Conservation (phyloP, 345 rosid genomes). For the Hibiscus syriacus region DNA sequence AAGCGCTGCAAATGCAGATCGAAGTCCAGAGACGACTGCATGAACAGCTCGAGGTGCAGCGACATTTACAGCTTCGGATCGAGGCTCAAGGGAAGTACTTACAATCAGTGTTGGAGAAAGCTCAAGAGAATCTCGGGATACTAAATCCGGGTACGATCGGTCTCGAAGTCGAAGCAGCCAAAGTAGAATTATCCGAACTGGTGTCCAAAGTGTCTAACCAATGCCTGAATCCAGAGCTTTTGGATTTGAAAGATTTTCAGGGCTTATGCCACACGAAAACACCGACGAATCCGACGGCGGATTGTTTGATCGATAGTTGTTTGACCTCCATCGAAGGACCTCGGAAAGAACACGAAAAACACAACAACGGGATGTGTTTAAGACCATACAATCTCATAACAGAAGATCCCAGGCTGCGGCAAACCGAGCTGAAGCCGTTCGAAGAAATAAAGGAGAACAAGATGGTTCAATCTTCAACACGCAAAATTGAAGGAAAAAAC, state of each 20-base stretch:
- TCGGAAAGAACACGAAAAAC: neutral
- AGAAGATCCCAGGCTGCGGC: neutral
- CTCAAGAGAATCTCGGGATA: conserved; percentile 62
- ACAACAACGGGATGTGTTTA: neutral
- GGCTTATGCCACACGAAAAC: neutral
- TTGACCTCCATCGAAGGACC: neutral
- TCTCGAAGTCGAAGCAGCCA: conserved; percentile 62
- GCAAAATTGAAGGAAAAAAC: neutral
- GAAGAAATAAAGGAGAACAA: neutral
- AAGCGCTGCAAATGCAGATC: neutral
- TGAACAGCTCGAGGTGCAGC: conserved; percentile 29
- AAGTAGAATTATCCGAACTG: conserved; percentile 77
- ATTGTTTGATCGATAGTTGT: neutral
- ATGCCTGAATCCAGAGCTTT: conserved; percentile 54
- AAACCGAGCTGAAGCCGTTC: neutral
- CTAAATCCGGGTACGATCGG: neutral
- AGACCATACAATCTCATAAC: neutral
- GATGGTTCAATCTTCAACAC: neutral
- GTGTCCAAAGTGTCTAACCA: conserved; percentile 67
- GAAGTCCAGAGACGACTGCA: neutral
- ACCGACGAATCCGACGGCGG: neutral
- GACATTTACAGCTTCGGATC: conserved; percentile 82
- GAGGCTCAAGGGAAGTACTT: conserved; percentile 97
- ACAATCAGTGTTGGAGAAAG: conserved; percentile 68
- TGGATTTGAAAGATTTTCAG: conserved; percentile 14